These are phyloP conservation scores for Lactarius trivialis DNA, from an alignment of 768 basidiomycete genomes.

Conservation along the genomic window DNA sequence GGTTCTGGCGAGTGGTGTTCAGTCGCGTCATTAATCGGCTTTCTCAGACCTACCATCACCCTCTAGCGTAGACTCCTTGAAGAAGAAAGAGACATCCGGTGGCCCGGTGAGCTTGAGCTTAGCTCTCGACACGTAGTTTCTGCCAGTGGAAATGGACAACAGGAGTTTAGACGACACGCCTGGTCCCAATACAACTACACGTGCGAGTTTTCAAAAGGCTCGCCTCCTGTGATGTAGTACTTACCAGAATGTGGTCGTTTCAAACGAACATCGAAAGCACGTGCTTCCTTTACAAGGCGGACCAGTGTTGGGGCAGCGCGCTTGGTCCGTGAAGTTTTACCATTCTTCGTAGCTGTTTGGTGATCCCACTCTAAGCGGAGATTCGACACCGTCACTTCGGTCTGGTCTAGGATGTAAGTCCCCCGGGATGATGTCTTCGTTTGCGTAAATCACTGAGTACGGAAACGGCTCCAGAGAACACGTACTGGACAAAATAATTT, in stretches of 20 bases:
- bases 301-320: slow-evolving; percentile 40
- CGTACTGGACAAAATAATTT: slow-evolving; percentile 70
- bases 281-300: slow-evolving; percentile 54
- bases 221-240: slow-evolving; percentile 19
- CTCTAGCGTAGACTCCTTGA: slow-evolving; percentile 36
- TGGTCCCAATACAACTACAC: slow-evolving; percentile 48
- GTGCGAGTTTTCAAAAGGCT: not conserved
- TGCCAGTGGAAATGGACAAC: slow-evolving; percentile 56
- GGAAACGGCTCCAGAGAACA: slow-evolving; percentile 11
- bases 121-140: slow-evolving; percentile 55
- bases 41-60: slow-evolving; percentile 30
- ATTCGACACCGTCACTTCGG: slow-evolving; percentile 57
- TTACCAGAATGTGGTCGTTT: slow-evolving; percentile 43
- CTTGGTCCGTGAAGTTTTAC: slow-evolving; percentile 23
- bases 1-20: slow-evolving; percentile 10
- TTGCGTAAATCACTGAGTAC: not conserved
- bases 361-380: slow-evolving; percentile 63
- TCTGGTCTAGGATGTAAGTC: slow-evolving; percentile 58
- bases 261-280: slow-evolving; percentile 57
- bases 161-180: slow-evolving; percentile 50
- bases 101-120: slow-evolving; percentile 49
- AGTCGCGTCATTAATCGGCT: not conserved
- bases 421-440: slow-evolving; percentile 50
- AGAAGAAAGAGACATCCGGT: slow-evolving; percentile 45
- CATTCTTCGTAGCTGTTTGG: slow-evolving; percentile 31